phyloP scores from a whole-genome alignment of 106 monocot genomes.

The Amphibolis antarctica region DNA sequence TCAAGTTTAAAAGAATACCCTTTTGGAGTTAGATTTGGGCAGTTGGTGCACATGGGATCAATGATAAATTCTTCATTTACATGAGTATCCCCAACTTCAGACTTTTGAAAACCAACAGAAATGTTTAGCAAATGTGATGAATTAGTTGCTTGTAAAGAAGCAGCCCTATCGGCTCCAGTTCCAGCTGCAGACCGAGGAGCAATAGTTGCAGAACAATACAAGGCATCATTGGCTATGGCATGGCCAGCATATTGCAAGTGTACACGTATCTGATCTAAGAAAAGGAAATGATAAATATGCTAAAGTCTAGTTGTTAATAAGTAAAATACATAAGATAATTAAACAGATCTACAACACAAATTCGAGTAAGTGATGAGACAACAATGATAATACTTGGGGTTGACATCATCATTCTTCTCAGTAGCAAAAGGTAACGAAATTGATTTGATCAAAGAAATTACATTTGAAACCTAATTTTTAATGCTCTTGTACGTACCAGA shows the following conservation, averaged over 20 bases:
- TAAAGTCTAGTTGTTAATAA: neutral
- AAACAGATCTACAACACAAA: neutral
- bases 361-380: no score
- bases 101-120: neutral
- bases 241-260: constrained; percentile 77
- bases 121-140: neutral
- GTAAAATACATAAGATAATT: neutral
- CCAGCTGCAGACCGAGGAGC: constrained; percentile 35
- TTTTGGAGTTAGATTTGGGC: constrained; percentile 65
- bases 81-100: constrained; percentile 3
- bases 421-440: no score
- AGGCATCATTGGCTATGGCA: constrained; percentile 73
- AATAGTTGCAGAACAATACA: constrained; percentile 46
- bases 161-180: constrained; percentile 37
- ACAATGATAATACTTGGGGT: no score
- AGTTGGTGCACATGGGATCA: constrained; percentile 90
- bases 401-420: no score
- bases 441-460: neutral
- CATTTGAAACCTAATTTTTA: neutral
- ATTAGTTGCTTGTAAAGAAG: constrained; percentile 4
- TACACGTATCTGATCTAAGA: constrained; percentile 69
- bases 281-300: neutral
- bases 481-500: no score
- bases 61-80: constrained; percentile 28
- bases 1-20: constrained; percentile 33